Evolutionary conservation across 2,329 filamentous ascomycete genomes (phyloP).

Genomic region (Colletotrichum falcatum): DNA sequence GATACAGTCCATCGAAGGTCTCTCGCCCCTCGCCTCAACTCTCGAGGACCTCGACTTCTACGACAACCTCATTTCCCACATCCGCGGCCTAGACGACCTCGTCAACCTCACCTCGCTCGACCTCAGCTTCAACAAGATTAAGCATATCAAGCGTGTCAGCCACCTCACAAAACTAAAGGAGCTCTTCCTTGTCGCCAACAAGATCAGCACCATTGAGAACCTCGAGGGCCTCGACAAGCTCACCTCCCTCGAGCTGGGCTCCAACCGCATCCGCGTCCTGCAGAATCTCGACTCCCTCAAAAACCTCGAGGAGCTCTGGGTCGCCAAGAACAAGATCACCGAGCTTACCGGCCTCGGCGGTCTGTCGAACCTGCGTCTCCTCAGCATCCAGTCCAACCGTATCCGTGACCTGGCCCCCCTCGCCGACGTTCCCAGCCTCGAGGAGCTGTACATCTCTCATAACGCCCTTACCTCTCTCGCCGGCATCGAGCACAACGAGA

Average conservation of each 20-base stretch:
- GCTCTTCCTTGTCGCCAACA: constrained; percentile 94
- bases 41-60: constrained; percentile 92
- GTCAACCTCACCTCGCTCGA: constrained; percentile 83
- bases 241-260: constrained; percentile 88
- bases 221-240: constrained; percentile 80
- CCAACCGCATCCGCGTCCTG: constrained; percentile 91
- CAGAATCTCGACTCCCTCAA: constrained; percentile 83
- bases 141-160: constrained; percentile 91
- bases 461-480: constrained; percentile 85
- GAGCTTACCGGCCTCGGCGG: constrained; percentile 81
- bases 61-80: constrained; percentile 92
- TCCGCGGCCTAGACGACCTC: constrained; percentile 84
- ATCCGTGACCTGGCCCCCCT: constrained; percentile 84
- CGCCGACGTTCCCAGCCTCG: constrained; percentile 77
- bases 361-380: constrained; percentile 83
- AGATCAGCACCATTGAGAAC: constrained; percentile 88
- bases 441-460: constrained; percentile 96
- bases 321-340: constrained; percentile 97
- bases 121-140: constrained; percentile 98
- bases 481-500: constrained; percentile 75
- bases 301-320: constrained; percentile 89
- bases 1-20: constrained; percentile 83
- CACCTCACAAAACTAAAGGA: constrained; percentile 84
- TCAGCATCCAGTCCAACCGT: constrained; percentile 96
- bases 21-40: constrained; percentile 72